A percentile compares a stretch with the other conserved stretches of the same genome.
These are phyloP conservation scores for Solanum chilense DNA, from an alignment of 257 asterid species.

Conservation along the genomic window DNA sequence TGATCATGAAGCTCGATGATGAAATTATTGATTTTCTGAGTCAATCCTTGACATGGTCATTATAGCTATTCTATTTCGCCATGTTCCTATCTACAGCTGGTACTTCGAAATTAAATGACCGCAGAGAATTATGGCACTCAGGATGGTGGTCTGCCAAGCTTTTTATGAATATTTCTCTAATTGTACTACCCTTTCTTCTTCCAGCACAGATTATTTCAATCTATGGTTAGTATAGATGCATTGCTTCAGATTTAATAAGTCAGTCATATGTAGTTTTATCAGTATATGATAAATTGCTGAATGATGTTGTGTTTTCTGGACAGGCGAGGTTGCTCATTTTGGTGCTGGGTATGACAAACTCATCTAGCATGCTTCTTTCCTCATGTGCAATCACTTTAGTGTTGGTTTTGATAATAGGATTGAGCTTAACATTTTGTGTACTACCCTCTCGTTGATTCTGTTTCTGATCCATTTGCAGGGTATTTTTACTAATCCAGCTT, in stretches of 20 bases:
- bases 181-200: constrained; percentile 26
- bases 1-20: neutral
- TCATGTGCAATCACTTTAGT: neutral
- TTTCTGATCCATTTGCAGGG: constrained; percentile 19
- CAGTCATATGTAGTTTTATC: neutral
- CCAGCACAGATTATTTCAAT: constrained; percentile 22
- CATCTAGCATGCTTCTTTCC: neutral
- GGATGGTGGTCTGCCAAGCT: constrained; percentile 46
- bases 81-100: constrained; percentile 51
- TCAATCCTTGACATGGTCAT: constrained; percentile 16
- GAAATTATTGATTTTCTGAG: neutral
- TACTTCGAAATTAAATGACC: constrained; percentile 24
- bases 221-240: constrained; percentile 21
- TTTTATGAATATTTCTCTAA: constrained; percentile 15
- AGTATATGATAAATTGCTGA: neutral
- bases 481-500: constrained; percentile 38
- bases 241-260: neutral
- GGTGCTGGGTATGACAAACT: constrained; percentile 36
- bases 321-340: constrained; percentile 44
- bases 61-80: constrained; percentile 29
- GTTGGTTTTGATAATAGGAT: neutral
- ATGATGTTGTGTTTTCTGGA: neutral
- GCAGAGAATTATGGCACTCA: constrained; percentile 40
- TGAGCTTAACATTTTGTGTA: neutral
- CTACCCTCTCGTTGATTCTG: neutral